A percentile compares a stretch with the other conserved stretches of the same genome.
Conservation (phyloP, 495 filamentous ascomycete species). For the Penicillium taxi region DNA sequence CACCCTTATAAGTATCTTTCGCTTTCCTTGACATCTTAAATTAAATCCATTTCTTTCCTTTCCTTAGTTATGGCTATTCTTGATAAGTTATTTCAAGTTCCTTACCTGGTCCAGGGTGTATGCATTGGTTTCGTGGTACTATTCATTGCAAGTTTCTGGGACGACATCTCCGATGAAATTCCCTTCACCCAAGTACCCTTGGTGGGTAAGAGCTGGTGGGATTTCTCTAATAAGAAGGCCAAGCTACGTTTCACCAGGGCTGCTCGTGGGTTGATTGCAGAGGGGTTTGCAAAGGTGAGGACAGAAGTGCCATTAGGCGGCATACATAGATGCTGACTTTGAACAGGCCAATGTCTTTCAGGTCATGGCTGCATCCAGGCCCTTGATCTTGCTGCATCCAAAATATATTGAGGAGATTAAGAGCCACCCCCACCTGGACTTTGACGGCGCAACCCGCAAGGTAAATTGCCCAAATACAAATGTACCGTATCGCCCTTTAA, state of each 20-base stretch:
- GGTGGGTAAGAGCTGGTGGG: slow-evolving; percentile 24
- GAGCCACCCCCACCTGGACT: slow-evolving; percentile 31
- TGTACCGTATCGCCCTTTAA: slow-evolving; percentile 1
- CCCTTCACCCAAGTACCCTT: slow-evolving; percentile 23
- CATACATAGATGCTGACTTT: background rate
- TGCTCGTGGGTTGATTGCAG: slow-evolving; percentile 17
- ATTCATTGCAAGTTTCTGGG: slow-evolving; percentile 20
- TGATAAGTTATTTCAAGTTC: slow-evolving; percentile 16
- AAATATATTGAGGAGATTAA: slow-evolving; percentile 44
- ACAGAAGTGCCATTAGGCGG: background rate
- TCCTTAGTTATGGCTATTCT: slow-evolving; percentile 18
- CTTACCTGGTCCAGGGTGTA: slow-evolving; percentile 16
- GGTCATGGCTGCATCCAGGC: slow-evolving; percentile 23
- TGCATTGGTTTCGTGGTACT: slow-evolving; percentile 15
- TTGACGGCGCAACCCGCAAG: slow-evolving; percentile 32
- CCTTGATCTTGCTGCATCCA: slow-evolving; percentile 40
- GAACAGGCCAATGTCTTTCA: slow-evolving; percentile 33
- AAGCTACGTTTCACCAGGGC: slow-evolving; percentile 18
- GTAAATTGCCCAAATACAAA: slow-evolving; percentile 14
- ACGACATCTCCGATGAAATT: slow-evolving; percentile 23
- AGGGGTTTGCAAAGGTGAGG: slow-evolving; percentile 28
- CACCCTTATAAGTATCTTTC: no score
- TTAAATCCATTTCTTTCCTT: background rate
- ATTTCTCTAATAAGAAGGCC: slow-evolving; percentile 26
- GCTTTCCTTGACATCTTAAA: no score